phyloP scores from a whole-genome alignment of 2,329 filamentous ascomycete species.

The Tolypocladium cylindrosporum region DNA sequence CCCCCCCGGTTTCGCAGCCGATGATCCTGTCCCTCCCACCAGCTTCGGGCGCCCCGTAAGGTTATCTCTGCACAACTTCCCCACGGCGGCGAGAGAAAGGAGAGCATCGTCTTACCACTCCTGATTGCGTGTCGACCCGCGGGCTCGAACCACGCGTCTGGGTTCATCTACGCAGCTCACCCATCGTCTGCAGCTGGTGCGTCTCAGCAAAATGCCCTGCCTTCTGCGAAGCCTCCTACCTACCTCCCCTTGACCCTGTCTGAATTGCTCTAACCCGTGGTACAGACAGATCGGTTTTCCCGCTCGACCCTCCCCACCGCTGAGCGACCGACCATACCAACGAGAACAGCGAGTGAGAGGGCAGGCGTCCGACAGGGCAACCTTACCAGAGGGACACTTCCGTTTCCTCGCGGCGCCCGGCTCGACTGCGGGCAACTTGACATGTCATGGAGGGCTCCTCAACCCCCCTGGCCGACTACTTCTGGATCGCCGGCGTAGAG shows the following conservation, averaged over 20 bases:
- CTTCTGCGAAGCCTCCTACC: background rate
- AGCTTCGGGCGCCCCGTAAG: background rate
- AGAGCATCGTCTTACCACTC: background rate
- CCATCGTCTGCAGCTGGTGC: constrained; percentile 1
- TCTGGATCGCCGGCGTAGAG: constrained; percentile 66
- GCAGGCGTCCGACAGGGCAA: background rate
- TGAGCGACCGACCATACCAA: background rate
- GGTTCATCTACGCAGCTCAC: background rate
- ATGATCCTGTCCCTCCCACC: background rate
- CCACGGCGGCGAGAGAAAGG: background rate
- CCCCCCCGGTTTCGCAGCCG: no score
- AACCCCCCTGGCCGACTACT: constrained; percentile 61
- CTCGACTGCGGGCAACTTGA: constrained; percentile 19
- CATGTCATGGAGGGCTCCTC: constrained; percentile 52
- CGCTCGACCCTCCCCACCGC: background rate
- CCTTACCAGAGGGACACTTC: background rate
- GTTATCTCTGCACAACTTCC: background rate
- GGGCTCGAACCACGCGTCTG: background rate
- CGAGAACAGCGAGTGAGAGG: background rate
- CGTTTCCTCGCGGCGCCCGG: background rate
- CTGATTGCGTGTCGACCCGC: background rate
- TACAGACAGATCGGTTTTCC: background rate
- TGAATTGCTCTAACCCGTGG: background rate
- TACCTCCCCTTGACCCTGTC: background rate
- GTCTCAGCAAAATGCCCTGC: background rate